Evolutionary conservation across 805 yeast species (phyloP).

Genomic region (Candida berthetii): DNA sequence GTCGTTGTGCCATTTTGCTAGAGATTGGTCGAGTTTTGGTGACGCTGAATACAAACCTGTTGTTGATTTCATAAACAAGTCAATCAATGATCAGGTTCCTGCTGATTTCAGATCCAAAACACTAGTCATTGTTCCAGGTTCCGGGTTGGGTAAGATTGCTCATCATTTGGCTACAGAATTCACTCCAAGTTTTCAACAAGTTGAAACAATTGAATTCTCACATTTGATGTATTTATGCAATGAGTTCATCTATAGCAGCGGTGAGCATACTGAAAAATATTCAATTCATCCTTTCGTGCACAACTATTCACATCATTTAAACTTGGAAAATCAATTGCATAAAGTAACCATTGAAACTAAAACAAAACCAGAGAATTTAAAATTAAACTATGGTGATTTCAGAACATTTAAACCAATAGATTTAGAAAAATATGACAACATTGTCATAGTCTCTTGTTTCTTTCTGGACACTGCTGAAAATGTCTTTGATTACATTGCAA

Average conservation of each 20-base stretch:
- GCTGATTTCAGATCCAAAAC: conserved; percentile 29
- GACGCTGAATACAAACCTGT: conserved; percentile 47
- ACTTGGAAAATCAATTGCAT: conserved; percentile 44
- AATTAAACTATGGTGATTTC: conserved; percentile 58
- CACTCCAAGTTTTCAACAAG: conserved; percentile 35
- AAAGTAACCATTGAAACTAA: conserved; percentile 24
- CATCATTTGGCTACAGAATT: conserved; percentile 40
- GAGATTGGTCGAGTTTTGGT: conserved; percentile 68
- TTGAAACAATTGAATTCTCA: conserved; percentile 73
- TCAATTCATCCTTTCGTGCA: conserved; percentile 49
- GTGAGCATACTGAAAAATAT: conserved; percentile 2
- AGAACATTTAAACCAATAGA: conserved; percentile 36
- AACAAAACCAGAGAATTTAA: conserved; percentile 40
- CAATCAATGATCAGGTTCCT: conserved; percentile 24
- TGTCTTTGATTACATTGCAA: conserved; percentile 64
- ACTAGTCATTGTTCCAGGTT: conserved; percentile 73
- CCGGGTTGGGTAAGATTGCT: conserved; percentile 79
- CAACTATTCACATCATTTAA: conserved; percentile 59
- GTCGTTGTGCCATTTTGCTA: conserved; percentile 63
- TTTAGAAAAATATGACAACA: conserved; percentile 28
- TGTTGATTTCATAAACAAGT: conserved; percentile 42
- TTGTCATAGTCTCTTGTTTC: conserved; percentile 62
- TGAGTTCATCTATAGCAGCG: conserved; percentile 41
- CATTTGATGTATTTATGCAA: conserved; percentile 71
- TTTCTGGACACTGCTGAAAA: conserved; percentile 94